Percentiles rank a stretch among this genome's conserved stretches.
Evolutionary conservation across 2,329 filamentous ascomycete genomes (phyloP).

Genomic region (Purpureocillium lavendulum): DNA sequence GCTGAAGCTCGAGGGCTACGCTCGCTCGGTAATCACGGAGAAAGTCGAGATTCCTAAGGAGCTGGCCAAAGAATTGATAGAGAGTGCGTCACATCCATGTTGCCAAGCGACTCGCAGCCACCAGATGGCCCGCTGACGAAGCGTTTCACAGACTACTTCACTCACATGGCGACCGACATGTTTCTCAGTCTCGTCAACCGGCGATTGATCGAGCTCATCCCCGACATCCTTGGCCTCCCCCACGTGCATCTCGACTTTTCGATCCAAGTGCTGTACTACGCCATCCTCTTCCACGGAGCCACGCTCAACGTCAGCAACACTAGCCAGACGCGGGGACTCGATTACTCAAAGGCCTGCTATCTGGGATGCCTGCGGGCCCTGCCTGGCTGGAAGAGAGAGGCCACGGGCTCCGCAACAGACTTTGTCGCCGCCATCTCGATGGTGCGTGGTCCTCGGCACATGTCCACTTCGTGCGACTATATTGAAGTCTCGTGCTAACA

Average conservation of each 20-base stretch:
- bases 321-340: conserved; percentile 5
- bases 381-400: conserved; percentile 20
- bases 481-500: no score
- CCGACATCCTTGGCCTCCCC: conserved; percentile 17
- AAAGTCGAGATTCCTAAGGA: conserved; percentile 16
- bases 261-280: conserved; percentile 21
- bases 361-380: conserved; percentile 19
- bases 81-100: conserved; percentile 6
- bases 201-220: conserved; percentile 18
- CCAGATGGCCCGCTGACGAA: no score
- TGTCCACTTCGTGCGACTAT: no score
- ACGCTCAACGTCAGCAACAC: conserved; percentile 13
- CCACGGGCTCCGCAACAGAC: conserved; percentile 19
- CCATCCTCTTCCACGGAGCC: conserved; percentile 19
- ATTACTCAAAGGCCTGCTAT: conserved; percentile 16
- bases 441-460: conserved; percentile 10
- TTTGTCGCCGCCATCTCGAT: conserved; percentile 19
- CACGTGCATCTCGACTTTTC: conserved; percentile 21
- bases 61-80: conserved; percentile 18
- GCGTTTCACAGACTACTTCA: conserved; percentile 15
- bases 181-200: conserved; percentile 18
- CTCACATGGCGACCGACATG: conserved; percentile 18
- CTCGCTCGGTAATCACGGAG: conserved; percentile 12
- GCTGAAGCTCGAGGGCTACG: conserved; percentile 12
- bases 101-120: no score